These are phyloP conservation scores for Leptographium lundbergii DNA, from an alignment of 2,329 filamentous ascomycete species.

Conservation along the genomic window DNA sequence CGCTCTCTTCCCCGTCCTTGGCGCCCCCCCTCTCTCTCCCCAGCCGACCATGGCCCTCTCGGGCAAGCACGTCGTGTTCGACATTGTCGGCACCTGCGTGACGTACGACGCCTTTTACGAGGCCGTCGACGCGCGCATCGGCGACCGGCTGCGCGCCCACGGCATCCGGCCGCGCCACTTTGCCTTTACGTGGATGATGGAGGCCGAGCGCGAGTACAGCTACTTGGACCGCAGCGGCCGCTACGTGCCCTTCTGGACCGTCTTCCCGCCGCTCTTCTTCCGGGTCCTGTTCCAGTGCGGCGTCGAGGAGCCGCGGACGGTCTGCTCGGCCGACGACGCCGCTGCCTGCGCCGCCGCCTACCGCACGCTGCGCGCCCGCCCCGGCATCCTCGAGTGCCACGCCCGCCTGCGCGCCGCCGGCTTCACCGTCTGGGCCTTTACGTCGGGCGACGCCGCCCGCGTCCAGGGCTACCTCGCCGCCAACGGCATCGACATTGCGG, in stretches of 20 bases:
- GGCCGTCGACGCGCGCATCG: conserved; percentile 17
- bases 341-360: conserved; percentile 24
- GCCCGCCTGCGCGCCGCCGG: conserved; percentile 26
- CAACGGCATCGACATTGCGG: conserved; percentile 7
- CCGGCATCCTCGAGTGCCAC: conserved; percentile 25
- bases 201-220: conserved; percentile 31
- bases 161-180: conserved; percentile 25
- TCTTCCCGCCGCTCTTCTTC: conserved; percentile 29
- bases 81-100: conserved; percentile 35
- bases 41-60: neutral
- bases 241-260: conserved; percentile 25
- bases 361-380: conserved; percentile 18
- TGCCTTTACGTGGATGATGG: conserved; percentile 29
- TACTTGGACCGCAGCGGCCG: conserved; percentile 26
- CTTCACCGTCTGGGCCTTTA: conserved; percentile 39
- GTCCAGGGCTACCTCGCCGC: conserved; percentile 35
- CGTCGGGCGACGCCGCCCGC: conserved; percentile 31
- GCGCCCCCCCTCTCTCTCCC: no score
- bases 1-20: no score
- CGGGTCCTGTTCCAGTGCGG: conserved; percentile 27
- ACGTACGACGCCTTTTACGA: conserved; percentile 27
- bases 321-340: conserved; percentile 27
- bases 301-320: conserved; percentile 21
- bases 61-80: conserved; percentile 27
- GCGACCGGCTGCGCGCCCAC: conserved; percentile 16